These are phyloP conservation scores for Whalleya microplaca DNA, from an alignment of 2,329 filamentous ascomycete species.

Conservation along the genomic window DNA sequence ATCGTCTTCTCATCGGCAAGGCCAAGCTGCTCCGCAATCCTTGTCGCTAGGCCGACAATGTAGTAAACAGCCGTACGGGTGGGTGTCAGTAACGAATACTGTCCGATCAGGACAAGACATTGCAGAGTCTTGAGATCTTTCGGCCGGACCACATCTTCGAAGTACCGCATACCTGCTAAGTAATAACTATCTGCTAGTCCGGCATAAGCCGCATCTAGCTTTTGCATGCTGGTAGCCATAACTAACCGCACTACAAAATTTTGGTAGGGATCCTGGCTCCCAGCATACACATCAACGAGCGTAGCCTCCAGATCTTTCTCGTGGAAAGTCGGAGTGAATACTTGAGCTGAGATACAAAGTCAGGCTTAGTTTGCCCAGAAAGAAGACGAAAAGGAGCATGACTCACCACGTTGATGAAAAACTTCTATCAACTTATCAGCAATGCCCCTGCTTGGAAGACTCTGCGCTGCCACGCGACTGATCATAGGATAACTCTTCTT, in stretches of 20 bases:
- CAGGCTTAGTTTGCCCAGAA: conserved; percentile 22
- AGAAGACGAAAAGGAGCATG: conserved; percentile 8
- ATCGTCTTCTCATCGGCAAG: conserved; percentile 90
- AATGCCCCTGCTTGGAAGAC: conserved; percentile 73
- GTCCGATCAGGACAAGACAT: conserved; percentile 83
- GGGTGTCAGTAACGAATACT: conserved; percentile 91
- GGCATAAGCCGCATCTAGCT: conserved; percentile 86
- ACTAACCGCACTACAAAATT: conserved; percentile 91
- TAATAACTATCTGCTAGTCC: conserved; percentile 95
- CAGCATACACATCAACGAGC: conserved; percentile 78
- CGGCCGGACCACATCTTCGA: conserved; percentile 81
- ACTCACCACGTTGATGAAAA: conserved; percentile 78
- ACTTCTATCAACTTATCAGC: conserved; percentile 81
- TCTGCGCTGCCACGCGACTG: conserved; percentile 78
- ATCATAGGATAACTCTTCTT: conserved; percentile 92
- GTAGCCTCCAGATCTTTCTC: conserved; percentile 78
- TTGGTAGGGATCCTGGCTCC: conserved; percentile 76
- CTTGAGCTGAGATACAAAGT: conserved; percentile 65
- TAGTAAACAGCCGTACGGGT: conserved; percentile 93
- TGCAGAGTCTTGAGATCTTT: conserved; percentile 91
- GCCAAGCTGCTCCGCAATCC: conserved; percentile 86
- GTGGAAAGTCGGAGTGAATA: conserved; percentile 85
- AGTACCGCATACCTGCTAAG: conserved; percentile 80
- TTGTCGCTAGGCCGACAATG: conserved; percentile 83
- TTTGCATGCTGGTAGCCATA: conserved; percentile 92